phyloP scores from a whole-genome alignment of 108 stramenopile species.

The Cyclostephanos tholiformis region DNA sequence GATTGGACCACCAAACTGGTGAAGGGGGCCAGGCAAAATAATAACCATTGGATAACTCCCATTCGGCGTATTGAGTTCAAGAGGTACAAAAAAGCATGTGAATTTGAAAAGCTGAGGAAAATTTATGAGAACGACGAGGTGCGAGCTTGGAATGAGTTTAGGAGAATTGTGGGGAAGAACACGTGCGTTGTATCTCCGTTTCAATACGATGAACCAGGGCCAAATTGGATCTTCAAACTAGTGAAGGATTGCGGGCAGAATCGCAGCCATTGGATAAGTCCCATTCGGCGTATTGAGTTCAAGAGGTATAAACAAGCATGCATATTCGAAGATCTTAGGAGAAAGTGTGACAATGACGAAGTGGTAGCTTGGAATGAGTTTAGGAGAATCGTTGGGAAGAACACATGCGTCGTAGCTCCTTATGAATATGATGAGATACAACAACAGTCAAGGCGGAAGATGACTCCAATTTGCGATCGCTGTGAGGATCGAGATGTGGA shows the following conservation, averaged over 20 bases:
- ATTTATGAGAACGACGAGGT: background rate
- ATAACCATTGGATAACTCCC: background rate
- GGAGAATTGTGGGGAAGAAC: background rate
- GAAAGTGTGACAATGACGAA: background rate
- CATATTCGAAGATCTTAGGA: background rate
- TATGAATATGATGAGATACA: background rate
- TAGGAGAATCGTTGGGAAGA: background rate
- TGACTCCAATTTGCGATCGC: no score
- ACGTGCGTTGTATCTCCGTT: background rate
- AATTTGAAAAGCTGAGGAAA: background rate
- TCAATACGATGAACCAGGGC: background rate
- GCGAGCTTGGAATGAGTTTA: conserved; percentile 4
- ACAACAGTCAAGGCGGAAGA: no score
- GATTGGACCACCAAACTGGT: background rate
- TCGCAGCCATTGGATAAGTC: background rate
- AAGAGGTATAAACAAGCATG: conserved; percentile 4
- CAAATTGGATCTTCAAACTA: background rate
- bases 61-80: background rate
- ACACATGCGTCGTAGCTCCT: background rate
- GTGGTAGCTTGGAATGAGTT: background rate
- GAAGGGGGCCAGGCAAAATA: background rate
- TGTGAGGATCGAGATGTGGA: no score
- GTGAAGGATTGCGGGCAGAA: background rate
- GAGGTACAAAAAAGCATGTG: background rate
- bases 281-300: background rate